Conservation (phyloP, 1,139 yeast genomes). For the Hansenula sp. region DNA sequence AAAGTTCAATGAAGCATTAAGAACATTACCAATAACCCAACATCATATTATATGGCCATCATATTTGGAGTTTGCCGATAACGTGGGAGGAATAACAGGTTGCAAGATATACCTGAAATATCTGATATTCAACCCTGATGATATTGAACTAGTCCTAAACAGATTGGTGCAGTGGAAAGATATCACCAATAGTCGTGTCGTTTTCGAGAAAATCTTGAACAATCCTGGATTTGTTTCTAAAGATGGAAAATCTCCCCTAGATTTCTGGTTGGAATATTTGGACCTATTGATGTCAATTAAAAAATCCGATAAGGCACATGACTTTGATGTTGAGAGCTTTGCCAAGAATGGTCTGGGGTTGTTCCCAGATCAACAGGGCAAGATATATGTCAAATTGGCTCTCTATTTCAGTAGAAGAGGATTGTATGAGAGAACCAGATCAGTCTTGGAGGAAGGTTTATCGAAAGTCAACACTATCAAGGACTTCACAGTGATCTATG, state of each 20-base stretch:
- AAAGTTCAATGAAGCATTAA: constrained; percentile 51
- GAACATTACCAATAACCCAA: constrained; percentile 43
- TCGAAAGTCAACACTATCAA: constrained; percentile 43
- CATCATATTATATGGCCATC: constrained; percentile 63
- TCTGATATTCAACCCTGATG: constrained; percentile 34
- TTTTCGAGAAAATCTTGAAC: constrained; percentile 29
- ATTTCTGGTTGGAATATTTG: constrained; percentile 45
- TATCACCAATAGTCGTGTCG: constrained; percentile 13
- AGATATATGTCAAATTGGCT: constrained; percentile 47
- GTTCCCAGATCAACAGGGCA: constrained; percentile 62
- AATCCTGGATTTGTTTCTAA: constrained; percentile 30
- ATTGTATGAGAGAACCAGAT: constrained; percentile 40
- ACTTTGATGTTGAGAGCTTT: constrained; percentile 30
- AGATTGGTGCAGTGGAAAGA: constrained; percentile 27
- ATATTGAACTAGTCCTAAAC: constrained; percentile 30
- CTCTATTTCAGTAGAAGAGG: constrained; percentile 39
- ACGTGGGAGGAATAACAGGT: constrained; percentile 40
- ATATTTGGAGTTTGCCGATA: constrained; percentile 49
- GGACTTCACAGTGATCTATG: constrained; percentile 66
- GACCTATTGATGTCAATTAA: constrained; percentile 33
- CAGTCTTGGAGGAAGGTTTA: constrained; percentile 45
- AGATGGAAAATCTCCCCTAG: constrained; percentile 35
- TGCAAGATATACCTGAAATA: constrained; percentile 42
- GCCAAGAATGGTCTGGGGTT: constrained; percentile 35
- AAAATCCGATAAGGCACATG: constrained; percentile 9